These are phyloP conservation scores for Bombardia bombarda DNA, from an alignment of 495 filamentous ascomycete genomes.

Conservation along the genomic window DNA sequence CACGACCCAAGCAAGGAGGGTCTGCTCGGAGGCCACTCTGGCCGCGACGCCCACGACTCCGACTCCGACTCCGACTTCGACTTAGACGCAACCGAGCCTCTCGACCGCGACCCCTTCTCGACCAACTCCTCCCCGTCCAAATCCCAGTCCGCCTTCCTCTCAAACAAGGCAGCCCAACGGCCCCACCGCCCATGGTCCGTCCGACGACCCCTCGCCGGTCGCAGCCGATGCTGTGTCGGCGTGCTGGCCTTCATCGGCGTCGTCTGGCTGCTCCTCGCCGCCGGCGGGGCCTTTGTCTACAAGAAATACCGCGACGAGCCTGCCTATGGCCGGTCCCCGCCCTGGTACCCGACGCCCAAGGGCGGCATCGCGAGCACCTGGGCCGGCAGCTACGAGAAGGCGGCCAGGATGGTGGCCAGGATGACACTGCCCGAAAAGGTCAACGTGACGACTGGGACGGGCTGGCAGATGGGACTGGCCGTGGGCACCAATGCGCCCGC, in stretches of 20 bases:
- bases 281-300: constrained; percentile 32
- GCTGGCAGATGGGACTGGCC: constrained; percentile 84
- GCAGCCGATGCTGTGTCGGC: constrained; percentile 29
- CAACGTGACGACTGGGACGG: constrained; percentile 87
- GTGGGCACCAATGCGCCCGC: constrained; percentile 84
- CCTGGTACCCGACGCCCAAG: constrained; percentile 77
- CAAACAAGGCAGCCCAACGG: background rate
- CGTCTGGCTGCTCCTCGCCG: constrained; percentile 26
- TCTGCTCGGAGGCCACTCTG: constrained; percentile 3
- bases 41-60: constrained; percentile 8
- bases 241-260: constrained; percentile 16
- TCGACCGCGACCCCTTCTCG: constrained; percentile 18
- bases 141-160: constrained; percentile 8
- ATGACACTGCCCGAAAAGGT: constrained; percentile 92
- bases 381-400: constrained; percentile 76
- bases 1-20: constrained; percentile 15
- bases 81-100: constrained; percentile 34
- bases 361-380: constrained; percentile 70
- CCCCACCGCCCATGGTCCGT: constrained; percentile 9
- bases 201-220: constrained; percentile 18
- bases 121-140: constrained; percentile 4
- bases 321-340: constrained; percentile 49
- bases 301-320: constrained; percentile 35
- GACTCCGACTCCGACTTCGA: constrained; percentile 30
- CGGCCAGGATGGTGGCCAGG: constrained; percentile 62